These are phyloP conservation scores for Anthracocystis panici-leucophaei DNA, from an alignment of 1,284 basidiomycete species.

Conservation along the genomic window DNA sequence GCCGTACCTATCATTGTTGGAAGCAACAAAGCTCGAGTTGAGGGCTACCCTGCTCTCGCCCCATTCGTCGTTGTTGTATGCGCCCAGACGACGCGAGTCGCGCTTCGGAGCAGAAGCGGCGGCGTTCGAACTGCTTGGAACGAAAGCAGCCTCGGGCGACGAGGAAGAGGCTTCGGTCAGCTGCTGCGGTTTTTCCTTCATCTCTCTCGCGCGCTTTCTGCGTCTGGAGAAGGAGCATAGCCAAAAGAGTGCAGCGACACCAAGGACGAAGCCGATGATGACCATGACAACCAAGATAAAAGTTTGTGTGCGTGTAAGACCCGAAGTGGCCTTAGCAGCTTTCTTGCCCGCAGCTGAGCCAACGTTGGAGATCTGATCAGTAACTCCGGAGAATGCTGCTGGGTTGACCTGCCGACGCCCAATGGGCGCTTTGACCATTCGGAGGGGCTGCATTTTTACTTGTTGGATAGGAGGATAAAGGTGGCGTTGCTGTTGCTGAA, in stretches of 20 bases:
- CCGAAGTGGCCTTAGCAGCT: slow-evolving; percentile 27
- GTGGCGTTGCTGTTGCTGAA: neutral
- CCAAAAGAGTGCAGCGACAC: slow-evolving; percentile 35
- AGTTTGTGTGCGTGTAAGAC: slow-evolving; percentile 20
- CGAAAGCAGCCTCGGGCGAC: slow-evolving; percentile 2
- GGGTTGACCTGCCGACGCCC: slow-evolving; percentile 39
- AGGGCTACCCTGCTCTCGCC: slow-evolving; percentile 42
- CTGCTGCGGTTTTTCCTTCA: slow-evolving; percentile 19
- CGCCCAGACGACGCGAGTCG: slow-evolving; percentile 5
- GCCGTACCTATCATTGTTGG: slow-evolving; percentile 27
- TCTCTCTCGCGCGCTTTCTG: slow-evolving; percentile 32
- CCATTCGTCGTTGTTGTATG: slow-evolving; percentile 26
- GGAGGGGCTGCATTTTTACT: slow-evolving; percentile 9
- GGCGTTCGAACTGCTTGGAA: slow-evolving; percentile 3
- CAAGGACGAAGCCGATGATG: slow-evolving; percentile 21
- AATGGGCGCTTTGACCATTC: slow-evolving; percentile 6
- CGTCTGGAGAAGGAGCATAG: slow-evolving; percentile 37
- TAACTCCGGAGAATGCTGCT: slow-evolving; percentile 42
- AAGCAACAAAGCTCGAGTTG: slow-evolving; percentile 34
- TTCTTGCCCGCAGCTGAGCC: slow-evolving; percentile 24
- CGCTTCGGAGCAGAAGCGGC: neutral
- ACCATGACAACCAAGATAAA: slow-evolving; percentile 23
- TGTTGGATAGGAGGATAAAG: neutral
- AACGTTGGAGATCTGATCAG: slow-evolving; percentile 42
- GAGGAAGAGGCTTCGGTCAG: slow-evolving; percentile 8